Conservation (phyloP, 140 eudicot species). For the Senecio squalidus region DNA sequence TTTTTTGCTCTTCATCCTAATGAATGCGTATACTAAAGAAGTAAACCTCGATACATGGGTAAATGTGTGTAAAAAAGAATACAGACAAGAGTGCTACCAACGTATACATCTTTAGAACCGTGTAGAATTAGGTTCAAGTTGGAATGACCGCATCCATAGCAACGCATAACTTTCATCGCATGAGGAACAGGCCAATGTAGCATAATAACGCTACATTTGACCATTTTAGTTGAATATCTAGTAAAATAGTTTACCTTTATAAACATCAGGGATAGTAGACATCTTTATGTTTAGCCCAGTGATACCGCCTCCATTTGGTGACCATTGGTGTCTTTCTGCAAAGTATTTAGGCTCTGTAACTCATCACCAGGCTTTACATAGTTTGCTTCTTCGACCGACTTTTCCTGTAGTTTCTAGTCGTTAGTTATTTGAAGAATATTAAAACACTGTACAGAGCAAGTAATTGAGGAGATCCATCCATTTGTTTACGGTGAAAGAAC, state of each 20-base stretch:
- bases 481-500: slow-evolving; percentile 7
- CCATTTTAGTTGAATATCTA: slow-evolving; percentile 2
- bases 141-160: not conserved
- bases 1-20: not conserved
- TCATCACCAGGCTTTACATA: slow-evolving; percentile 30
- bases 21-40: not conserved
- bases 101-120: slow-evolving; percentile 2
- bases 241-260: not conserved
- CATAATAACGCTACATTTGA: slow-evolving; percentile 6
- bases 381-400: slow-evolving; percentile 40
- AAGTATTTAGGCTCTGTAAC: slow-evolving; percentile 10
- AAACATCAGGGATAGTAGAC: not conserved
- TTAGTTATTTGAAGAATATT: not conserved
- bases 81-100: not conserved
- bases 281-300: slow-evolving; percentile 15
- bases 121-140: not conserved
- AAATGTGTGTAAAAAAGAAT: not conserved
- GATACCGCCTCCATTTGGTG: slow-evolving; percentile 45
- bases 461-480: not conserved
- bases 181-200: slow-evolving; percentile 3
- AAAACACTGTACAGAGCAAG: too few species aligned
- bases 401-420: slow-evolving; percentile 18
- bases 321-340: slow-evolving; percentile 34
- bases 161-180: slow-evolving; percentile 5
- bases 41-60: not conserved